These are phyloP conservation scores for Dothidotthia symphoricarpi DNA, from an alignment of 2,329 filamentous ascomycete genomes.

Conservation along the genomic window DNA sequence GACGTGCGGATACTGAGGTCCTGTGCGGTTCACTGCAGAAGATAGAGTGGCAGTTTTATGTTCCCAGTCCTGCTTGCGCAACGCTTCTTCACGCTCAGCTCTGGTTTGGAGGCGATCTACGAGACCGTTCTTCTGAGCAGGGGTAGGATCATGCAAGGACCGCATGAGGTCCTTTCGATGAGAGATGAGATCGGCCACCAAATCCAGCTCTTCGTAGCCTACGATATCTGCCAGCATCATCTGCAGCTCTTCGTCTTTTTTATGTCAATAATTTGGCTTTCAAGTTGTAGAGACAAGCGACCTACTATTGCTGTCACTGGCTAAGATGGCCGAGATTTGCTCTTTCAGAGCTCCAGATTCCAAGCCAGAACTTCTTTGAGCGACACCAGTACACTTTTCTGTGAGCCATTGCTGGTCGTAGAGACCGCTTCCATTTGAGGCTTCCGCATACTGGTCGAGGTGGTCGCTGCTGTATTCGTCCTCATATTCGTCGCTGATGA, in stretches of 20 bases:
- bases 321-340: constrained; percentile 73
- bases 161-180: constrained; percentile 65
- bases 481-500: constrained; percentile 74
- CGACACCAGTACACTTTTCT: constrained; percentile 65
- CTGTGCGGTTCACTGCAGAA: constrained; percentile 67
- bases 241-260: constrained; percentile 77
- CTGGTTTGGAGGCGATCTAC: constrained; percentile 65
- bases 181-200: constrained; percentile 85
- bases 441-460: constrained; percentile 53
- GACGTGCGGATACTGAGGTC: constrained; percentile 85
- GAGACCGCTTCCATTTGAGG: constrained; percentile 23
- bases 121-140: constrained; percentile 47
- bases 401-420: constrained; percentile 70
- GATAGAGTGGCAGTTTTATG: constrained; percentile 77
- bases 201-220: constrained; percentile 89
- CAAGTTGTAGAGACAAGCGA: neutral
- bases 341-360: constrained; percentile 68
- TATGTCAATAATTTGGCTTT: constrained; percentile 4
- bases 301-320: constrained; percentile 57
- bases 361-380: constrained; percentile 64
- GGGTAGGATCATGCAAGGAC: constrained; percentile 24
- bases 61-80: constrained; percentile 72
- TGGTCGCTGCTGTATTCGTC: constrained; percentile 64
- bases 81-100: constrained; percentile 73
- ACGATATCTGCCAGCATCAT: constrained; percentile 84